Evolutionary conservation across 169 alveolate species (phyloP).

Genomic region (Amoebophrya sp.): DNA sequence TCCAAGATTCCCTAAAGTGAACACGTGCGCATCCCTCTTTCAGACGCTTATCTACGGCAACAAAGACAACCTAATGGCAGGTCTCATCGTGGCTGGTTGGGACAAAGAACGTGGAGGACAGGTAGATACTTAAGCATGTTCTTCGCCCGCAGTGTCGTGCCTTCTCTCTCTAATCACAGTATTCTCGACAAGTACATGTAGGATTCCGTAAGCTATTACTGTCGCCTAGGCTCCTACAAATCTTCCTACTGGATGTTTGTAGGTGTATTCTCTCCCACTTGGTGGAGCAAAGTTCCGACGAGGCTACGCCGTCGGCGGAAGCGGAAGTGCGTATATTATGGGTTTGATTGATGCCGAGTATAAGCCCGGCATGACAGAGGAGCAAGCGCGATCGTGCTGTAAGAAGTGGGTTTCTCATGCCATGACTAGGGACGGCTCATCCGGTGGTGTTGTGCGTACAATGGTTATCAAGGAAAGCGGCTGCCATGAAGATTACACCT

Average conservation of each 20-base stretch:
- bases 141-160: too few species aligned
- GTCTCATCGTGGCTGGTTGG: conserved; percentile 82
- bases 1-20: conserved; percentile 62
- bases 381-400: conserved; percentile 68
- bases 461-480: conserved; percentile 42
- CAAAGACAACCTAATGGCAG: conserved; percentile 71
- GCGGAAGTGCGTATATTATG: conserved; percentile 82
- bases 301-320: conserved; percentile 77
- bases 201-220: too few species aligned
- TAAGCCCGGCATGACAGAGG: conserved; percentile 69
- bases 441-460: conserved; percentile 81
- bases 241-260: too few species aligned
- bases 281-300: conserved; percentile 78
- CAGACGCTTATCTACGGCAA: conserved; percentile 67
- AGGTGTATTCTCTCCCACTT: conserved; percentile 72
- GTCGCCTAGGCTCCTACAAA: too few species aligned
- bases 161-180: too few species aligned
- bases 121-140: conserved; percentile 40
- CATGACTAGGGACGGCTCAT: conserved; percentile 74
- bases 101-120: conserved; percentile 64
- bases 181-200: too few species aligned
- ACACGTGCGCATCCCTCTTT: conserved; percentile 54
- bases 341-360: conserved; percentile 74
- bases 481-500: neutral
- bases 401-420: conserved; percentile 74